phyloP scores from a whole-genome alignment of 176 grass and related monocot species.

The Ensete glaucum region DNA sequence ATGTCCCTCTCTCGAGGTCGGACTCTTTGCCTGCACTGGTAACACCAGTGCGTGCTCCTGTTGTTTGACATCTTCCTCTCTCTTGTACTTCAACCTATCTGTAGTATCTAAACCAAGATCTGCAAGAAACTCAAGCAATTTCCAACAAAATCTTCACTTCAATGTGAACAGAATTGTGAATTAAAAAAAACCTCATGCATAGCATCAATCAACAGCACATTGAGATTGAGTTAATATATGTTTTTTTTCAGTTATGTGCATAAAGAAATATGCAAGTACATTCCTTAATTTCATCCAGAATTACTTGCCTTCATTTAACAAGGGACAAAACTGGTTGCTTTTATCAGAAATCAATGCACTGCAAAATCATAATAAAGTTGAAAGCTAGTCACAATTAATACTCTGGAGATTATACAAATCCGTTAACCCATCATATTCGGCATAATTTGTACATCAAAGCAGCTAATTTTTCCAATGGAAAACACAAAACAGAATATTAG shows the following conservation, averaged over 20 bases:
- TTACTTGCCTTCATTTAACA: too few species aligned
- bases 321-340: too few species aligned
- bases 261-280: neutral
- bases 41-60: slow-evolving; percentile 15
- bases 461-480: neutral
- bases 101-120: neutral
- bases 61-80: neutral
- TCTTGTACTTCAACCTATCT: neutral
- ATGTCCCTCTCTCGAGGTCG: neutral
- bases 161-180: neutral
- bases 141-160: neutral
- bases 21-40: slow-evolving; percentile 10
- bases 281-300: neutral
- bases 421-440: too few species aligned
- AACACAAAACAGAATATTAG: neutral
- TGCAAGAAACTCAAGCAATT: neutral
- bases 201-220: neutral
- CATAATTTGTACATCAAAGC: neutral
- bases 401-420: too few species aligned
- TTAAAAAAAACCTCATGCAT: neutral
- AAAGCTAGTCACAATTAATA: neutral
- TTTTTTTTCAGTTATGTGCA: neutral
- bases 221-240: neutral
- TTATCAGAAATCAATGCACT: too few species aligned
- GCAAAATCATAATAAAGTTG: neutral